Evolutionary conservation across 1,284 basidiomycete species (phyloP).

Genomic region (Neolentinus lepideus): DNA sequence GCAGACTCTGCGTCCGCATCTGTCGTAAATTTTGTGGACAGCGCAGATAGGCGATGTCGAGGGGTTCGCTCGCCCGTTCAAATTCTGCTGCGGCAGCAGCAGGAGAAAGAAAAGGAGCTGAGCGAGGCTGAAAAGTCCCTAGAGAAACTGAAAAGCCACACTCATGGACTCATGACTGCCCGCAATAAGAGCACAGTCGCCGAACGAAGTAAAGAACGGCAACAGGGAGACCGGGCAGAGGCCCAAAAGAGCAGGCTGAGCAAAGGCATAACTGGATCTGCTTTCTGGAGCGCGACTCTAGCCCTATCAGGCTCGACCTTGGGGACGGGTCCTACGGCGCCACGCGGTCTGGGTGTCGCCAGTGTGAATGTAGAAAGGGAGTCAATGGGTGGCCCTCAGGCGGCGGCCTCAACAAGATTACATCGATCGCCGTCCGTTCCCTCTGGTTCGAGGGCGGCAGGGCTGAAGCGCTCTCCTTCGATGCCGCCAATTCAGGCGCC

Average conservation of each 20-base stretch:
- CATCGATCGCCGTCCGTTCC: not conserved
- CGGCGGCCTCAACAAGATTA: not conserved
- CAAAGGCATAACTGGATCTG: not conserved
- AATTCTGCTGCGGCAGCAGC: not conserved
- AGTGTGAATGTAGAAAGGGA: not conserved
- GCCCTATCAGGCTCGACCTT: not conserved
- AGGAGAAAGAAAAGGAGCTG: not conserved
- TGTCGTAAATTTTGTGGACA: not conserved
- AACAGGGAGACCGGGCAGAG: not conserved
- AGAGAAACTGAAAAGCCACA: conserved; percentile 22
- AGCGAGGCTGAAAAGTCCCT: conserved; percentile 30
- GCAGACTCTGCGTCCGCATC: not conserved
- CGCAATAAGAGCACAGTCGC: not conserved
- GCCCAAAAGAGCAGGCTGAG: not conserved
- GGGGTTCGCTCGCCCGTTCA: not conserved
- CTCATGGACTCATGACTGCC: not conserved
- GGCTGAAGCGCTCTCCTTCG: not conserved
- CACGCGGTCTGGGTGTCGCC: not conserved
- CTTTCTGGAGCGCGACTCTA: not conserved
- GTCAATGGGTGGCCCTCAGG: not conserved
- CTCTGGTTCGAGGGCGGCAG: not conserved
- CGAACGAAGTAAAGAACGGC: not conserved
- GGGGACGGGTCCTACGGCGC: not conserved
- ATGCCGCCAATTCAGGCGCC: not conserved
- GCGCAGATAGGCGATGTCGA: not conserved